These are phyloP conservation scores for Lathyrus oleraceus DNA, from an alignment of 306 rosid species.

Conservation along the genomic window DNA sequence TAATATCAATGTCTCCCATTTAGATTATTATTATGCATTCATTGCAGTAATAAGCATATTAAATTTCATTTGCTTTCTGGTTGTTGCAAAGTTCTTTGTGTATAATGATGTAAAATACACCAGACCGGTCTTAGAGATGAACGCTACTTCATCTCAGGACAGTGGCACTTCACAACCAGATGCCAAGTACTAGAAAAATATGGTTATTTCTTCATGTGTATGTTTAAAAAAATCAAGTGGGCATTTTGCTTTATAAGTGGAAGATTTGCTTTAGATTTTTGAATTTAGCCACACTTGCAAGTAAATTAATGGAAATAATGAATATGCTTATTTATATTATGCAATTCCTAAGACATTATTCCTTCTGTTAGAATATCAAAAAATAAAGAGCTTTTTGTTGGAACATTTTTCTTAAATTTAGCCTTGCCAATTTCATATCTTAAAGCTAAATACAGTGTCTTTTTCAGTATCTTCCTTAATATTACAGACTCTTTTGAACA, in stretches of 20 bases:
- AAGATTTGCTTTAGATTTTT: background rate
- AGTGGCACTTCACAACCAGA: conserved; percentile 7
- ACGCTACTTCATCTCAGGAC: conserved; percentile 21
- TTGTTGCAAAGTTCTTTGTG: conserved; percentile 58
- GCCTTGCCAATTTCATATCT: background rate
- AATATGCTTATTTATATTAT: background rate
- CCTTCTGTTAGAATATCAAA: background rate
- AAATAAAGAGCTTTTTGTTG: background rate
- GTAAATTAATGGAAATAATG: background rate
- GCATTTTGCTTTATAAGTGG: background rate
- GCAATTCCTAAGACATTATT: background rate
- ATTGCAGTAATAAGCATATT: conserved; percentile 54
- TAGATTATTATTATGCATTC: conserved; percentile 68
- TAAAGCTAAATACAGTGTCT: background rate
- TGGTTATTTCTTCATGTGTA: background rate
- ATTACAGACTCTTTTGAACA: background rate
- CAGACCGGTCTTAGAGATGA: conserved; percentile 31
- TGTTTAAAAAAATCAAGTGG: background rate
- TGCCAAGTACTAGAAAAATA: background rate
- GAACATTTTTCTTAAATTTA: background rate
- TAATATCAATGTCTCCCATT: conserved; percentile 63
- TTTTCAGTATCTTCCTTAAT: background rate
- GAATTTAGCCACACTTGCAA: background rate
- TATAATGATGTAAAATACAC: conserved; percentile 53
- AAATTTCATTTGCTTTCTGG: conserved; percentile 65